Conservation (phyloP, 306 rosid genomes). For the Chamaecrista fasciculata region DNA sequence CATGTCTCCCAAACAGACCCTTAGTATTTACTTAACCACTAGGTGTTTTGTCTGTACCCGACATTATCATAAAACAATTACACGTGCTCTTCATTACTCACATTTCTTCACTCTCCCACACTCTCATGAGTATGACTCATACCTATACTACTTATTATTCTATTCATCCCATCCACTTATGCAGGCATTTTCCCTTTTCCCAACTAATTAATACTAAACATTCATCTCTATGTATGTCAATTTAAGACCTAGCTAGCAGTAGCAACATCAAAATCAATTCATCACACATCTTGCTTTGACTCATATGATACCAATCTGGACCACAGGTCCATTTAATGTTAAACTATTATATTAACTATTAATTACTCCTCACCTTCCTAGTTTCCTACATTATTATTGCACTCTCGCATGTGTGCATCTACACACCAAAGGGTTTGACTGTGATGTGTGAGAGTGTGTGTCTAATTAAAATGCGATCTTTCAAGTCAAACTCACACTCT, state of each 20-base stretch:
- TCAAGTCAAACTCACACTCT: neutral
- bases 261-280: too few relatives aligned
- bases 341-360: neutral
- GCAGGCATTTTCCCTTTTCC: neutral
- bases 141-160: neutral
- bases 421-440: too few relatives aligned
- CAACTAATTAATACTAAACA: neutral
- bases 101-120: neutral
- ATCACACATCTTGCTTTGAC: neutral
- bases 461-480: neutral
- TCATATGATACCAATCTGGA: constrained; percentile 1
- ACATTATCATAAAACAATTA: neutral
- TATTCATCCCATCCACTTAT: neutral
- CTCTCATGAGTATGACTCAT: too few relatives aligned
- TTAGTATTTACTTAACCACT: too few relatives aligned
- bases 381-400: too few relatives aligned
- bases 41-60: neutral
- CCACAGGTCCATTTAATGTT: neutral
- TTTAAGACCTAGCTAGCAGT: too few relatives aligned
- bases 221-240: neutral
- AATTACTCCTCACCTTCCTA: neutral
- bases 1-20: too few relatives aligned
- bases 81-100: neutral
- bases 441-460: neutral
- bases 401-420: neutral